A percentile compares a stretch with the other conserved stretches of the same genome.
These are phyloP conservation scores for Diaporthe ilicicola DNA, from an alignment of 2,329 filamentous ascomycete species.

Conservation along the genomic window DNA sequence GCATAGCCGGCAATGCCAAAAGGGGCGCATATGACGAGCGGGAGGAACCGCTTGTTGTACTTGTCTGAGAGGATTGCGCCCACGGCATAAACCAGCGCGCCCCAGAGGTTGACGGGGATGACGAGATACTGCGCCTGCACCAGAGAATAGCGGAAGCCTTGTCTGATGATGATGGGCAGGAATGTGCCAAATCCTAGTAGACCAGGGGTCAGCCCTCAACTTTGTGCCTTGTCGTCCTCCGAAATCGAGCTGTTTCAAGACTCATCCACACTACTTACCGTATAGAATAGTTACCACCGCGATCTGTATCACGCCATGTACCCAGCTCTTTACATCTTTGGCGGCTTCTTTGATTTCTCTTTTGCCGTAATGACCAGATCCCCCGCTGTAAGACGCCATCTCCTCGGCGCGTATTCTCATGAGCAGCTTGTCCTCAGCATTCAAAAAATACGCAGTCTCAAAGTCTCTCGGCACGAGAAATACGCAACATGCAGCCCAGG, in stretches of 20 bases:
- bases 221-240: background rate
- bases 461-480: background rate
- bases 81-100: conserved; percentile 48
- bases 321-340: conserved; percentile 39
- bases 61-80: conserved; percentile 48
- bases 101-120: conserved; percentile 52
- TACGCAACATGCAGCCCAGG: background rate
- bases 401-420: background rate
- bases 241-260: background rate
- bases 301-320: conserved; percentile 47
- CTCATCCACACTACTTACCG: conserved; percentile 24
- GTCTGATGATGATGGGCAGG: conserved; percentile 51
- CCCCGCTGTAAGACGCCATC: conserved; percentile 3
- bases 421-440: background rate
- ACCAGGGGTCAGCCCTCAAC: background rate
- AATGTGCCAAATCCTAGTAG: conserved; percentile 48
- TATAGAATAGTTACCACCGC: conserved; percentile 49
- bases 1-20: conserved; percentile 40
- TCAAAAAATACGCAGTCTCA: conserved; percentile 10
- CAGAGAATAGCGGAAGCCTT: conserved; percentile 48
- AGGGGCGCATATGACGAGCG: conserved; percentile 43
- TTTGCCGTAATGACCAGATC: background rate
- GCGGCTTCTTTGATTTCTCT: conserved; percentile 38
- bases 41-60: conserved; percentile 47
- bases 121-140: conserved; percentile 49